Conservation (phyloP, 352 stramenopile genomes). For the Phytophthora ohioensis region DNA sequence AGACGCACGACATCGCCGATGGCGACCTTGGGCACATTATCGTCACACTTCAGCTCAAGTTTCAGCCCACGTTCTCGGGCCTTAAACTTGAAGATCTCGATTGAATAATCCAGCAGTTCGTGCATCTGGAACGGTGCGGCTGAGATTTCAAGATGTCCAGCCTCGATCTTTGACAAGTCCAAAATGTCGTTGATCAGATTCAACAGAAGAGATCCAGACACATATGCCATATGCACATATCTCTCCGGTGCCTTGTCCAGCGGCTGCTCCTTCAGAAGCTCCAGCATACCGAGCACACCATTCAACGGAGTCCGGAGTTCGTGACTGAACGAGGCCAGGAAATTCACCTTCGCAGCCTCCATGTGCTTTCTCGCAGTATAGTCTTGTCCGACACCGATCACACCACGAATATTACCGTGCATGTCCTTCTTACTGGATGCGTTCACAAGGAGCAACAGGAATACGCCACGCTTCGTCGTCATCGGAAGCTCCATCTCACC, state of each 20-base stretch:
- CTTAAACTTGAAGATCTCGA: slow-evolving; percentile 93
- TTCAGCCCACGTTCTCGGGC: slow-evolving; percentile 87
- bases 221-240: slow-evolving; percentile 89
- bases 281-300: slow-evolving; percentile 84
- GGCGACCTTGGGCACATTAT: slow-evolving; percentile 69
- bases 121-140: slow-evolving; percentile 85
- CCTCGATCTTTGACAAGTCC: slow-evolving; percentile 94
- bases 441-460: slow-evolving; percentile 82
- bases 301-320: slow-evolving; percentile 86
- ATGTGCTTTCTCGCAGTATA: slow-evolving; percentile 91
- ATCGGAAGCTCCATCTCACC: slow-evolving; percentile 91
- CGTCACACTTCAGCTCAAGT: slow-evolving; percentile 76
- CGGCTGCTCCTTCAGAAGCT: slow-evolving; percentile 82
- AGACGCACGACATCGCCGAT: slow-evolving; percentile 84
- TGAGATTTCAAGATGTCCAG: slow-evolving; percentile 91
- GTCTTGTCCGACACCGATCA: slow-evolving; percentile 94
- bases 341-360: slow-evolving; percentile 89
- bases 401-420: slow-evolving; percentile 92
- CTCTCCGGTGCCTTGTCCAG: slow-evolving; percentile 69
- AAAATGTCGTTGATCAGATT: slow-evolving; percentile 94
- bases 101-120: slow-evolving; percentile 86
- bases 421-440: slow-evolving; percentile 91
- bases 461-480: slow-evolving; percentile 74
- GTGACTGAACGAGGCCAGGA: slow-evolving; percentile 87
- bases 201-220: slow-evolving; percentile 87